These are phyloP conservation scores for Pythium dissimile DNA, from an alignment of 352 stramenopile genomes.

Conservation along the genomic window DNA sequence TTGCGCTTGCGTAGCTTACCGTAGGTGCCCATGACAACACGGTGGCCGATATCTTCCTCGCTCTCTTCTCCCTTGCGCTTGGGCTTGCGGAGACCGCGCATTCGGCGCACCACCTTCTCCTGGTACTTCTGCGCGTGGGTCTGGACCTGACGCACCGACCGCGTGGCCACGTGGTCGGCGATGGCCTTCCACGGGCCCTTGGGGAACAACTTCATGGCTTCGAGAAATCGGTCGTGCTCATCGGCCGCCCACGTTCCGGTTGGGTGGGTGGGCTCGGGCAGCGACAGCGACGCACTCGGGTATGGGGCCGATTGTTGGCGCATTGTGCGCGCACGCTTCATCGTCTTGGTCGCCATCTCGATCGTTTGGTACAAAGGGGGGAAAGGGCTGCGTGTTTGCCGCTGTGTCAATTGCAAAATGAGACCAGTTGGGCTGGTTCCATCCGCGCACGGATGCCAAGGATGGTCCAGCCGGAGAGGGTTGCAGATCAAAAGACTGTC, in stretches of 20 bases:
- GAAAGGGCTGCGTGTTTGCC: not conserved
- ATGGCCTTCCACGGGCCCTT: slow-evolving; percentile 74
- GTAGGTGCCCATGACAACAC: slow-evolving; percentile 20
- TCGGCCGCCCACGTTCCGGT: slow-evolving; percentile 63
- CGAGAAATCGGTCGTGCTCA: slow-evolving; percentile 71
- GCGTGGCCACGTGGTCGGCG: slow-evolving; percentile 64
- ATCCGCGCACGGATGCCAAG: not conserved
- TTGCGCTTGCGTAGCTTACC: slow-evolving; percentile 24
- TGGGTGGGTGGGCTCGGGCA: slow-evolving; percentile 7
- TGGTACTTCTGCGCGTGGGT: slow-evolving; percentile 82
- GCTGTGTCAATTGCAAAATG: slow-evolving; percentile 15
- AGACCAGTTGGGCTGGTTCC: not conserved
- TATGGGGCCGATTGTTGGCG: slow-evolving; percentile 6
- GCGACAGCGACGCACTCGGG: not conserved
- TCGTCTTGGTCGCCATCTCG: slow-evolving; percentile 9
- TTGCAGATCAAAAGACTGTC: not conserved
- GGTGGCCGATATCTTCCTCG: slow-evolving; percentile 35
- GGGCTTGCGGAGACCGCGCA: slow-evolving; percentile 61
- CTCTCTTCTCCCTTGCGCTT: slow-evolving; percentile 72
- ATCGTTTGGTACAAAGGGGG: too few species aligned
- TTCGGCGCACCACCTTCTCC: slow-evolving; percentile 62
- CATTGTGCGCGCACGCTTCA: slow-evolving; percentile 13
- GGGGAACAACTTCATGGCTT: slow-evolving; percentile 61
- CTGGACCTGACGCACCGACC: slow-evolving; percentile 67
- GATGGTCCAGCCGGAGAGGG: not conserved